Percentiles rank a stretch among this genome's conserved stretches.
Evolutionary conservation across 2,329 filamentous ascomycete species (phyloP).

Genomic region (Colletotrichum cereale): DNA sequence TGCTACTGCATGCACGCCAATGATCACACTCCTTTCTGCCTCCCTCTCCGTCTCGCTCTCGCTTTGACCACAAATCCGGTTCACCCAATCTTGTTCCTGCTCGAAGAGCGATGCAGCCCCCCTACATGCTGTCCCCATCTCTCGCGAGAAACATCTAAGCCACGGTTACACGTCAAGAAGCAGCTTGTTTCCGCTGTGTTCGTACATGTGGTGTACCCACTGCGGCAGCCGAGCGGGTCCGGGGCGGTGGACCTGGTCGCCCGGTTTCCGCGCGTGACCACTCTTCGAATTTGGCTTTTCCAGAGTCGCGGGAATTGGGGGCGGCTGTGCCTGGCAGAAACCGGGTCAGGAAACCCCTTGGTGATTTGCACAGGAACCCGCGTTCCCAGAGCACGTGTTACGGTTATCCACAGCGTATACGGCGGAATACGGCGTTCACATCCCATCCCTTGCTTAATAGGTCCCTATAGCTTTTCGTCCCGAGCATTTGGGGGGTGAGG

Average conservation of each 20-base stretch:
- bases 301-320: slow-evolving; percentile 31
- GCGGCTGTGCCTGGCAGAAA: slow-evolving; percentile 20
- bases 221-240: slow-evolving; percentile 10
- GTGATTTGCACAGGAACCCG: slow-evolving; percentile 13
- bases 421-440: slow-evolving; percentile 19
- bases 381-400: neutral
- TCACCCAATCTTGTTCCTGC: slow-evolving; percentile 7
- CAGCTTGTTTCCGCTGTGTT: neutral
- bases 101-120: slow-evolving; percentile 14
- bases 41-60: neutral
- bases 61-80: slow-evolving; percentile 22
- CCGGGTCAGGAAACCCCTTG: slow-evolving; percentile 1
- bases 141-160: slow-evolving; percentile 30
- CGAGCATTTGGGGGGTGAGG: neutral
- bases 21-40: neutral
- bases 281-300: neutral
- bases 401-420: neutral
- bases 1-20: slow-evolving; percentile 29
- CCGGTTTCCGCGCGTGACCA: slow-evolving; percentile 32
- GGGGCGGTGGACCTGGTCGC: slow-evolving; percentile 32
- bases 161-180: slow-evolving; percentile 11
- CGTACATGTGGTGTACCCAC: neutral
- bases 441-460: neutral
- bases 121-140: slow-evolving; percentile 12
- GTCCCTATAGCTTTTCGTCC: slow-evolving; percentile 18